These are phyloP conservation scores for Citrullus mucosospermus DNA, from an alignment of 306 rosid genomes.

Conservation along the genomic window DNA sequence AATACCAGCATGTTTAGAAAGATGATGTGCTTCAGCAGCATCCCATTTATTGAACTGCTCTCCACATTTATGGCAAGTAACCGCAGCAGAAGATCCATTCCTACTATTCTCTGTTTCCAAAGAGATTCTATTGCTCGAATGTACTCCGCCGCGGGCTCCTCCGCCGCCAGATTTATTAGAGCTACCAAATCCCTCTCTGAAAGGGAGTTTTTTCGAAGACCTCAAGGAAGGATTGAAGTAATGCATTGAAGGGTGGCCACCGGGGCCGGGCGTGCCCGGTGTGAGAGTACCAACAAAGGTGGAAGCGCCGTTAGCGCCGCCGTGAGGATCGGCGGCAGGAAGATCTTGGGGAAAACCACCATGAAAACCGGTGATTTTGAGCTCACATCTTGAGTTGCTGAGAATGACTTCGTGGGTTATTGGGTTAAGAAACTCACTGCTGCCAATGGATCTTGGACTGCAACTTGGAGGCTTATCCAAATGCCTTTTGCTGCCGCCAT, in stretches of 20 bases:
- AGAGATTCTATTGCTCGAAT: constrained; percentile 43
- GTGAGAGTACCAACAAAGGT: constrained; percentile 61
- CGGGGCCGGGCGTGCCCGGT: constrained; percentile 90
- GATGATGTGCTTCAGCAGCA: constrained; percentile 84
- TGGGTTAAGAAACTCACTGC: constrained; percentile 80
- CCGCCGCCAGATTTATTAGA: constrained; percentile 7
- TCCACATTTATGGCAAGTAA: constrained; percentile 80
- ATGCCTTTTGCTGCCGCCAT: constrained; percentile 81
- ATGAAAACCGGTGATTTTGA: constrained; percentile 57
- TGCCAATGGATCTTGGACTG: constrained; percentile 87
- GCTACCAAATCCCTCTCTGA: constrained; percentile 31
- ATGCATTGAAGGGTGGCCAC: constrained; percentile 67
- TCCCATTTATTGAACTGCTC: constrained; percentile 74
- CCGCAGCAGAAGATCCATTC: constrained; percentile 17
- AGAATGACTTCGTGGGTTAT: constrained; percentile 76
- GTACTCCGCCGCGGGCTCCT: constrained; percentile 8
- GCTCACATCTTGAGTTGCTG: constrained; percentile 81
- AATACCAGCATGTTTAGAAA: constrained; percentile 81
- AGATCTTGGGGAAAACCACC: constrained; percentile 42
- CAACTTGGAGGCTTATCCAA: constrained; percentile 68
- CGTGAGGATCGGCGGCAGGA: background rate
- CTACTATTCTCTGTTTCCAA: constrained; percentile 40
- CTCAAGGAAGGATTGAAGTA: constrained; percentile 55
- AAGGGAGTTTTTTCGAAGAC: constrained; percentile 59
- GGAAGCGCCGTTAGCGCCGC: constrained; percentile 19